Percentiles rank a stretch among this genome's conserved stretches.
Conservation (phyloP, 106 monocot species). For the Alisma plantagoaquatica region DNA sequence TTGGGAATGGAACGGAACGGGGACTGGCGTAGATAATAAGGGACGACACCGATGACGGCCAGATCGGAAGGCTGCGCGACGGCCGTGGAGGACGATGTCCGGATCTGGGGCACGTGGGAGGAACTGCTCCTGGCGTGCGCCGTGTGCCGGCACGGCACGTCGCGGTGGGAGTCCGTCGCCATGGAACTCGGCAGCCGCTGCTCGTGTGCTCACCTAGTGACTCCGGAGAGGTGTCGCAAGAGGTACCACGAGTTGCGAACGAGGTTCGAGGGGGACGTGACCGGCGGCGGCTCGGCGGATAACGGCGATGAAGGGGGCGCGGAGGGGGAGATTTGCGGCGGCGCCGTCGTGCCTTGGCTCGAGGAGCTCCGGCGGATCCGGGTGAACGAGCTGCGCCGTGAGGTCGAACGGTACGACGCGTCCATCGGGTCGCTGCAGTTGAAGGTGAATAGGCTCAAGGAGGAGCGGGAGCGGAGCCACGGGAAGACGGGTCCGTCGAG, state of each 20-base stretch:
- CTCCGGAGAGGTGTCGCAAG: conserved; percentile 37
- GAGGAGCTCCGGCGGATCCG: conserved; percentile 86
- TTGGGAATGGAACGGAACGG: too few relatives aligned
- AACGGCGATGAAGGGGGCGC: conserved; percentile 11
- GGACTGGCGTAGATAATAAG: too few relatives aligned
- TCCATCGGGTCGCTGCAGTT: conserved; percentile 76
- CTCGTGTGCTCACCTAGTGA: conserved; percentile 17
- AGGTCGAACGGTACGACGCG: conserved; percentile 61
- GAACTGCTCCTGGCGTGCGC: conserved; percentile 81
- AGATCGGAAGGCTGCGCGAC: conserved; percentile 42
- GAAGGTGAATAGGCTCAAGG: conserved; percentile 18
- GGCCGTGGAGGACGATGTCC: conserved; percentile 2
- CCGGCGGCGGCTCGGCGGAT: background rate
- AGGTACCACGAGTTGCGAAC: conserved; percentile 38
- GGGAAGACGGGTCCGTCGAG: background rate
- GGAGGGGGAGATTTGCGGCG: background rate
- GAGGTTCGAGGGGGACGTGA: conserved; percentile 36
- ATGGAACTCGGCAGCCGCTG: conserved; percentile 8
- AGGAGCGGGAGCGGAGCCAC: conserved; percentile 9
- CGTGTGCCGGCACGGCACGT: conserved; percentile 59
- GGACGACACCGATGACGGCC: conserved; percentile 16
- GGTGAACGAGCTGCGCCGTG: conserved; percentile 84
- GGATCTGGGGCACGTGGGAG: conserved; percentile 96
- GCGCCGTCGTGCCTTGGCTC: conserved; percentile 33
- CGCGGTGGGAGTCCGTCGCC: conserved; percentile 74